Conservation (phyloP, 2,329 filamentous ascomycete species). For the Alternaria ethzedia region DNA sequence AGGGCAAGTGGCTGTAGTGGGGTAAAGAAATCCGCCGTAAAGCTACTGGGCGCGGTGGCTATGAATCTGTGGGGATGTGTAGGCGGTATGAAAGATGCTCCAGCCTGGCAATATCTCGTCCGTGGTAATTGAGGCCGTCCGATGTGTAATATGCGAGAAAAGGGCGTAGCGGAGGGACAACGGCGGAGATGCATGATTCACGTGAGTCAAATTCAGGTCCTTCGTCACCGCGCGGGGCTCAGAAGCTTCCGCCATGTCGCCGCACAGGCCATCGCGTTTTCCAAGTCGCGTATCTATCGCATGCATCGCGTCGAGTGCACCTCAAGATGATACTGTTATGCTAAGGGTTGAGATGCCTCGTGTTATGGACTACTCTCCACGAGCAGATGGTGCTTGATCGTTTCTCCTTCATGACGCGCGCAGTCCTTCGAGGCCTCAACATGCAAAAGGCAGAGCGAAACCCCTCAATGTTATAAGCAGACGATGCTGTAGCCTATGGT, state of each 20-base stretch:
- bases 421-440: neutral
- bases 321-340: neutral
- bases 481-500: neutral
- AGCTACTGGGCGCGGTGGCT: slow-evolving; percentile 20
- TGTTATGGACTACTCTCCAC: neutral
- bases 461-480: neutral
- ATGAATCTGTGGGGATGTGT: slow-evolving; percentile 11
- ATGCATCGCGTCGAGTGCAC: neutral
- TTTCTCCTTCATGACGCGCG: neutral
- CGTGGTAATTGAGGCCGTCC: slow-evolving; percentile 26
- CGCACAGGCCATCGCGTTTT: slow-evolving; percentile 28
- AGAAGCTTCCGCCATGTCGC: slow-evolving; percentile 7
- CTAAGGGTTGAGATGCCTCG: neutral
- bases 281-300: slow-evolving; percentile 7
- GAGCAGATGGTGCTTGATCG: neutral
- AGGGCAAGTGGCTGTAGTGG: slow-evolving; percentile 36
- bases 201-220: slow-evolving; percentile 42
- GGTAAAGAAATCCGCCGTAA: slow-evolving; percentile 39
- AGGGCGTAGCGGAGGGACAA: slow-evolving; percentile 24
- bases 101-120: slow-evolving; percentile 11
- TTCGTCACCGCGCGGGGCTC: slow-evolving; percentile 35
- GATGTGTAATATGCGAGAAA: slow-evolving; percentile 32
- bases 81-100: slow-evolving; percentile 1
- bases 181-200: slow-evolving; percentile 31
- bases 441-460: neutral